Conservation (phyloP, 2,329 filamentous ascomycete species). For the Aspergillus quadrilineatus region DNA sequence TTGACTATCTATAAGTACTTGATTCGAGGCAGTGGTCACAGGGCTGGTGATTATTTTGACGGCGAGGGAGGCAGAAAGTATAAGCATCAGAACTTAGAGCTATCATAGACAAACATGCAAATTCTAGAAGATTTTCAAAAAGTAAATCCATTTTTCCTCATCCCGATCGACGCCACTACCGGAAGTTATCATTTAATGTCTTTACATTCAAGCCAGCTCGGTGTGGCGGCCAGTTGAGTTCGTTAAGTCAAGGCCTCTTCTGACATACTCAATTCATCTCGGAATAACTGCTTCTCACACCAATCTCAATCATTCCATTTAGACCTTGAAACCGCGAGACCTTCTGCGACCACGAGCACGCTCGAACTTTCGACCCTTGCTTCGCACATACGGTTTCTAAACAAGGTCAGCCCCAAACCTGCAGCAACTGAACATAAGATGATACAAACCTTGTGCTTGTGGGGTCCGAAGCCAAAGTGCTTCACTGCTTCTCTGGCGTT, state of each 20-base stretch:
- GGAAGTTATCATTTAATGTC: slow-evolving; percentile 12
- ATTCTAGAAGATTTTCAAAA: slow-evolving; percentile 5
- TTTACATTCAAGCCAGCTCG: slow-evolving; percentile 6
- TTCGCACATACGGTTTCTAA: slow-evolving; percentile 92
- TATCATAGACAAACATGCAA: slow-evolving; percentile 2
- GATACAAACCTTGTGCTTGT: slow-evolving; percentile 85
- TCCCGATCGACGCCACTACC: slow-evolving; percentile 17
- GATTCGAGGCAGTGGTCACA: slow-evolving; percentile 77
- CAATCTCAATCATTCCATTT: slow-evolving; percentile 46
- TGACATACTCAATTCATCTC: not conserved
- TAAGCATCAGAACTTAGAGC: slow-evolving; percentile 55
- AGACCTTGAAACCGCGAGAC: slow-evolving; percentile 99
- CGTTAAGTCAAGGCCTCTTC: not conserved
- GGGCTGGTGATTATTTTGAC: slow-evolving; percentile 68
- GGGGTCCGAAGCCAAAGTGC: slow-evolving; percentile 98
- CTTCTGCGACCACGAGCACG: slow-evolving; percentile 96
- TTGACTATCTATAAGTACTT: slow-evolving; percentile 98
- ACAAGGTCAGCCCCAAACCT: slow-evolving; percentile 18
- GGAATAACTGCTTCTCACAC: slow-evolving; percentile 6
- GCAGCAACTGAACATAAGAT: not conserved
- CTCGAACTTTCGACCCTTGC: slow-evolving; percentile 99
- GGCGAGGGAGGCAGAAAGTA: slow-evolving; percentile 55
- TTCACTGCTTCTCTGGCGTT: slow-evolving; percentile 96
- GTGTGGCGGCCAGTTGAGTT: not conserved
- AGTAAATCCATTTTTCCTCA: slow-evolving; percentile 19